Evolutionary conservation across 73 alveolate genomes (phyloP), one percentile per base, ranked within the genome.

Genomic region (Blepharisma stoltei): DNA sequence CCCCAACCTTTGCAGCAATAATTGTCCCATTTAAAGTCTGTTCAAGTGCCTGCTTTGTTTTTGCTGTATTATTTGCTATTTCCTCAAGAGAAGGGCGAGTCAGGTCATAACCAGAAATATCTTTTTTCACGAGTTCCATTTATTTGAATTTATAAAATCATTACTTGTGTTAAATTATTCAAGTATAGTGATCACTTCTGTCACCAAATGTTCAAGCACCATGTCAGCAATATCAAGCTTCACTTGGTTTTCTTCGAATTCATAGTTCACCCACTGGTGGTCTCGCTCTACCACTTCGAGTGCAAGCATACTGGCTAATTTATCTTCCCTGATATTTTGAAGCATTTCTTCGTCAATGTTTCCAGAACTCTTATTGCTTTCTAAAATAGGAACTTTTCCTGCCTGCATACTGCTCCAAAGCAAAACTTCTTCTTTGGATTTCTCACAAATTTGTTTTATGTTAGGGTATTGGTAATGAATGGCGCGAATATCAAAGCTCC

Each of bases 201-300:
- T 70, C 38, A 88, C 95, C n/a, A 88, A 82, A 25, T 84, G 79
- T 71, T 88, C 95, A 23, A 88, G 86, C 6, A 84, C 71, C 95
- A 88, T 88, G 45, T 88, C 95, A 23, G 89, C 91, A 6, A 88
- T 21, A 50, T 88, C 95, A 20, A 88, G 81, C 67, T 84, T 83
- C 5, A 84, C 89, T 45, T 88, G 89, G 3, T 89, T 81, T 54
- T 88, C 95, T 67, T 88, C 95, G 55, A 84, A 88, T 49, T 84
- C 91, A 54, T 84, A 88, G 37, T 88, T 80, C 54, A 88, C 81
- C 95, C 95, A 88, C 73, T 77, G 38, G 0, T 80, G 84, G 65
- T 88, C 95, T 50, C 53, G 78, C 43, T 83, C 89, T 6, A 54
- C 67, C 70, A 84, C 82, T 77, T 88, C 95, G 21, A 83, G 18